These are phyloP conservation scores for Globisporangium radiosum DNA, from an alignment of 352 stramenopile genomes.

Conservation along the genomic window DNA sequence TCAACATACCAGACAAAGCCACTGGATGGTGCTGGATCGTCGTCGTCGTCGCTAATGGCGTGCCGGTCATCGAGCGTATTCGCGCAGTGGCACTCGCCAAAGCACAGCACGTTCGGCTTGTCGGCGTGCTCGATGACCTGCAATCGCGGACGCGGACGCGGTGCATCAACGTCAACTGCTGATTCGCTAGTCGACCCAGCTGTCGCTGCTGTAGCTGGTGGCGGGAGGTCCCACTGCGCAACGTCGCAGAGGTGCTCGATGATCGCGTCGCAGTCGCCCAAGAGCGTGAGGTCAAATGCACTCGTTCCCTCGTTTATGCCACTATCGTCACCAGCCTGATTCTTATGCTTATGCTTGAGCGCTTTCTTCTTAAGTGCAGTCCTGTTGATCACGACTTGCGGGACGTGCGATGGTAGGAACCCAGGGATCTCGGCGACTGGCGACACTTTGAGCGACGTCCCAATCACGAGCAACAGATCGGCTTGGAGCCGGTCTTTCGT, in stretches of 20 bases:
- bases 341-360: constrained; percentile 35
- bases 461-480: constrained; percentile 97
- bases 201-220: constrained; percentile 1
- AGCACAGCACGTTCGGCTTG: constrained; percentile 24
- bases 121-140: constrained; percentile 23
- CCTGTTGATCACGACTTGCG: constrained; percentile 89
- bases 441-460: constrained; percentile 95
- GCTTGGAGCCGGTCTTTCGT: constrained; percentile 70
- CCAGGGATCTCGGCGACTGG: constrained; percentile 90
- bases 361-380: constrained; percentile 80
- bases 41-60: constrained; percentile 8
- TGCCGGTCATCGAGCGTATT: constrained; percentile 12
- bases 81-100: constrained; percentile 24
- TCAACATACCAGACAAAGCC: constrained; percentile 14
- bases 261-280: constrained; percentile 78
- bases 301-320: constrained; percentile 13
- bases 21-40: neutral
- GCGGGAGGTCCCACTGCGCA: constrained; percentile 38
- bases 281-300: constrained; percentile 75
- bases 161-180: constrained; percentile 2
- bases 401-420: constrained; percentile 74
- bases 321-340: constrained; percentile 22
- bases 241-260: constrained; percentile 58
- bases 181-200: neutral
- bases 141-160: neutral